Percentiles rank a stretch among this genome's conserved stretches.
Conservation (phyloP, 768 basidiomycete genomes). For the Asterophora parasitica region DNA sequence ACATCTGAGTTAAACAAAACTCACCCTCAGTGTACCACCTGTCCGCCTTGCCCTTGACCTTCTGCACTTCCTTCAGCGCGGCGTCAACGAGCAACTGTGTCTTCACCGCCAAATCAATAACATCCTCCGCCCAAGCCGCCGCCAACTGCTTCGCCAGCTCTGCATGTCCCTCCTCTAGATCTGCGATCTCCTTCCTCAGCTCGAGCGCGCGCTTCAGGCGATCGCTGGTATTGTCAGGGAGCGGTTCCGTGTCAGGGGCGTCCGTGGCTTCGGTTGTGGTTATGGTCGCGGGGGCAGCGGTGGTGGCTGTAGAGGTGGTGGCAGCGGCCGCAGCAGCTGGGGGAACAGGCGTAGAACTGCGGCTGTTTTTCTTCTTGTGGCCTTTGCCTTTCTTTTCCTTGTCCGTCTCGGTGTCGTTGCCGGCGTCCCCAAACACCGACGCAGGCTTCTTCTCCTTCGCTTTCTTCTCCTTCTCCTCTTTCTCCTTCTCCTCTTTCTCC, state of each 20-base stretch:
- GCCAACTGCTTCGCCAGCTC: neutral
- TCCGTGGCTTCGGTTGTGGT: neutral
- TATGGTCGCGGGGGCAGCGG: neutral
- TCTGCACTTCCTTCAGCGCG: neutral
- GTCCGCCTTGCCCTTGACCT: constrained; percentile 5
- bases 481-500: too few species aligned
- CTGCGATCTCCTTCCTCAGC: constrained; percentile 6
- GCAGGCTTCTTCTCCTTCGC: too few species aligned
- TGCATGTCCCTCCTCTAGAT: neutral
- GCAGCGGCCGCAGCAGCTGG: too few species aligned
- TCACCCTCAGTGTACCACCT: constrained; percentile 6
- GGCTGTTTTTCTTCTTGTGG: too few species aligned
- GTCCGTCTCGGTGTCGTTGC: too few species aligned
- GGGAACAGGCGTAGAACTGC: too few species aligned
- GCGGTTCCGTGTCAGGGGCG: neutral
- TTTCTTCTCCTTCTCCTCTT: too few species aligned
- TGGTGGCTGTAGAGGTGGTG: too few species aligned
- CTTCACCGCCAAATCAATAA: neutral
- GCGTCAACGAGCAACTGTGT: constrained; percentile 1
- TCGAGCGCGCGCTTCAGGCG: constrained; percentile 8
- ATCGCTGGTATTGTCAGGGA: constrained; percentile 4
- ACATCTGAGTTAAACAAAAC: too few species aligned
- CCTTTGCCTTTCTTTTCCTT: too few species aligned
- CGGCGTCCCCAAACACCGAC: too few species aligned
- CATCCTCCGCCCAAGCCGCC: neutral